A percentile compares a stretch with the other conserved stretches of the same genome.
These are phyloP conservation scores for Seiridium unicorne DNA, from an alignment of 2,329 filamentous ascomycete species.

Conservation along the genomic window DNA sequence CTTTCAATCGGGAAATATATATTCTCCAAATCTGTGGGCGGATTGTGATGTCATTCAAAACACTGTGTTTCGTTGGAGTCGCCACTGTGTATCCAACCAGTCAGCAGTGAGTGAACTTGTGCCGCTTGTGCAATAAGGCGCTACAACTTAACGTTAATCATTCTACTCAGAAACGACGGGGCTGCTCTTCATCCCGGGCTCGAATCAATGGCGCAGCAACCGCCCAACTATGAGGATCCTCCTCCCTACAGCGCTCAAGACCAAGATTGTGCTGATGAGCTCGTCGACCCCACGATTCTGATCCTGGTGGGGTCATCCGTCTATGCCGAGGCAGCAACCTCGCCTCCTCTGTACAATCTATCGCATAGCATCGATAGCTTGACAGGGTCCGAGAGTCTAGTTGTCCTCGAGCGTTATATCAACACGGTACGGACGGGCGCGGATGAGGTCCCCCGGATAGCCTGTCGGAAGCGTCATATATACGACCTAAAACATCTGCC, in stretches of 20 bases:
- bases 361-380: conserved; percentile 19
- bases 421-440: conserved; percentile 13
- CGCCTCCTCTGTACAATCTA: conserved; percentile 21
- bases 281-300: conserved; percentile 21
- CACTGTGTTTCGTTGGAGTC: no score
- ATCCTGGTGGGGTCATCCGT: conserved; percentile 21
- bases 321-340: conserved; percentile 18
- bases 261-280: conserved; percentile 10
- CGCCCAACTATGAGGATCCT: neutral
- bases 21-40: no score
- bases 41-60: no score
- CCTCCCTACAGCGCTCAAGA: neutral
- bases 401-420: conserved; percentile 20
- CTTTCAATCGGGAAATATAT: no score
- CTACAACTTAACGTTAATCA: neutral
- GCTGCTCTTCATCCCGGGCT: no score
- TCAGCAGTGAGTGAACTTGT: no score
- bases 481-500: conserved; percentile 22
- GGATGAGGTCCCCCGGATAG: conserved; percentile 13
- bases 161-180: no score
- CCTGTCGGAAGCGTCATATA: conserved; percentile 15
- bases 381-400: conserved; percentile 15
- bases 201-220: no score
- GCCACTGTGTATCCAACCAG: no score
- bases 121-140: neutral